These are phyloP conservation scores for Fusarium pseudograminearum DNA, from an alignment of 2,329 filamentous ascomycete species.

Conservation along the genomic window DNA sequence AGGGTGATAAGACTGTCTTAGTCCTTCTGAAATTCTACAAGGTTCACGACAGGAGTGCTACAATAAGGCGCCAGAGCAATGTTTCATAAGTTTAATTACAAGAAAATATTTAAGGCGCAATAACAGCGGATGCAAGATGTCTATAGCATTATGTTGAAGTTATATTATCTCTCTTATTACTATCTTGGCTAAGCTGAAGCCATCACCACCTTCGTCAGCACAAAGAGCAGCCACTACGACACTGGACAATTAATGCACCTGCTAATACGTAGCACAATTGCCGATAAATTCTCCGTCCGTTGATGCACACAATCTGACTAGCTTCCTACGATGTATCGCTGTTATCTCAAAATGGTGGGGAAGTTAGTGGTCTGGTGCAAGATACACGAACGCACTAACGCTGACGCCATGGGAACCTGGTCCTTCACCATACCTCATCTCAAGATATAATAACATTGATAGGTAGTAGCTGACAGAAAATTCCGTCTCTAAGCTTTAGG, in stretches of 20 bases:
- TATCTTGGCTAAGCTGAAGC: not conserved
- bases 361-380: constrained; percentile 29
- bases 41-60: too few relatives aligned
- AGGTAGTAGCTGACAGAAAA: too few relatives aligned
- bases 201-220: not conserved
- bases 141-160: too few relatives aligned
- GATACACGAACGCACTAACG: constrained; percentile 9
- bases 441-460: too few relatives aligned
- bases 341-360: not conserved
- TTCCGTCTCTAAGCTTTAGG: accelerated
- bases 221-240: not conserved
- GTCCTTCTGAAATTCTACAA: too few relatives aligned
- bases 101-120: too few relatives aligned
- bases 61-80: too few relatives aligned
- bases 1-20: too few relatives aligned
- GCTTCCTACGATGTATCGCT: constrained; percentile 4
- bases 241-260: not conserved
- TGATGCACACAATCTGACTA: not conserved
- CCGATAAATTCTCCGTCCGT: not conserved
- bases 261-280: not conserved
- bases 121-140: too few relatives aligned
- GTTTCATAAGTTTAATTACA: too few relatives aligned
- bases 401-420: constrained; percentile 38
- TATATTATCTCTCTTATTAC: not conserved
- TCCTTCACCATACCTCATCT: constrained; percentile 30